Conservation (phyloP, 169 alveolate species). For the Eimeria nieschulzi region DNA sequence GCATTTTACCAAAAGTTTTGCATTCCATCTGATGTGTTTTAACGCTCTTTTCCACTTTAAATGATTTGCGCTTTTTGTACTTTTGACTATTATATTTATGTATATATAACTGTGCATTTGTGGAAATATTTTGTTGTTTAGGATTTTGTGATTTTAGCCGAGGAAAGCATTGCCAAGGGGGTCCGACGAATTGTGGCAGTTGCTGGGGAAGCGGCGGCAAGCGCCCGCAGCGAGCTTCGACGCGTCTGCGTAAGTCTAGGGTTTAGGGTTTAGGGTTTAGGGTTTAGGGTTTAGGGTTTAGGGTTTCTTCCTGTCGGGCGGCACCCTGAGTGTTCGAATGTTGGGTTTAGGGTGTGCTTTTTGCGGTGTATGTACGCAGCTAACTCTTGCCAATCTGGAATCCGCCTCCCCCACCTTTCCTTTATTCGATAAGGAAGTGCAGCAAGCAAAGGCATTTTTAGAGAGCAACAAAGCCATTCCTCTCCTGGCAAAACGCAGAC, state of each 20-base stretch:
- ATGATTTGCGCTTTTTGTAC: too few relatives aligned
- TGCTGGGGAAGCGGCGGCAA: conserved; percentile 86
- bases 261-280: background rate
- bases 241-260: conserved; percentile 70
- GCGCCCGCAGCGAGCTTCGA: conserved; percentile 79
- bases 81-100: too few relatives aligned
- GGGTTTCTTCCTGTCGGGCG: background rate
- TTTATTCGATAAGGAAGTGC: conserved; percentile 60
- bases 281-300: background rate
- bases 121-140: conserved; percentile 32
- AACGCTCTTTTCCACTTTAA: background rate
- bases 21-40: background rate
- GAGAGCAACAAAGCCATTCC: conserved; percentile 59
- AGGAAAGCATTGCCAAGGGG: conserved; percentile 93
- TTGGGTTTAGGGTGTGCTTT: background rate
- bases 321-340: background rate
- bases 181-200: conserved; percentile 89
- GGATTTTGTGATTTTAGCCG: conserved; percentile 85
- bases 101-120: background rate
- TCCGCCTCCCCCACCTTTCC: conserved; percentile 60
- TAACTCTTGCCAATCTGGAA: conserved; percentile 48
- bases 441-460: conserved; percentile 36
- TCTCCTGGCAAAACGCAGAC: conserved; percentile 56
- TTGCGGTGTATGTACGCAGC: conserved; percentile 12
- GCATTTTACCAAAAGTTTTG: too few relatives aligned